phyloP scores from a whole-genome alignment of 345 rosid species.

The Linum tenue region DNA sequence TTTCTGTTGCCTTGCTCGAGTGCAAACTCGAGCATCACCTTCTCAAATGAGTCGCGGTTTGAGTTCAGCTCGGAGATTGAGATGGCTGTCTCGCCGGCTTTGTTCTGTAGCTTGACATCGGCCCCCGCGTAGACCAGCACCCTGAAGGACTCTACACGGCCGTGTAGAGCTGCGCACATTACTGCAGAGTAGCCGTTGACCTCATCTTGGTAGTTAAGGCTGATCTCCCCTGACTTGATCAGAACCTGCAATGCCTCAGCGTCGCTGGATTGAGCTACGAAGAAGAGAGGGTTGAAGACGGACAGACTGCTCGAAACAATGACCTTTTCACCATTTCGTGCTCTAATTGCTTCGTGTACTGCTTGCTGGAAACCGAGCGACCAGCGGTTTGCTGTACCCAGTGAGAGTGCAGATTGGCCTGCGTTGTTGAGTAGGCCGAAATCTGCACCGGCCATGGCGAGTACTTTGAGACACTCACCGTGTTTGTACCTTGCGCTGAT shows the following conservation, averaged over 20 bases:
- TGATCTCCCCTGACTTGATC: constrained; percentile 28
- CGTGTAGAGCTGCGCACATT: constrained; percentile 74
- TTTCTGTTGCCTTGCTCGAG: constrained; percentile 57
- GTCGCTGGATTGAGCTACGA: constrained; percentile 65
- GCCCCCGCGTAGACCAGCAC: constrained; percentile 76
- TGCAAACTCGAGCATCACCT: constrained; percentile 88
- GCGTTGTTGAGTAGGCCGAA: constrained; percentile 53
- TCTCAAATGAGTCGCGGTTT: constrained; percentile 61
- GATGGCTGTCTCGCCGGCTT: constrained; percentile 65
- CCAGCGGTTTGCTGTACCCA: constrained; percentile 54
- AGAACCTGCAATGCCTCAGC: constrained; percentile 48
- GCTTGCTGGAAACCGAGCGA: constrained; percentile 54
- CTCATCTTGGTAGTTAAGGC: constrained; percentile 69
- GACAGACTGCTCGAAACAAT: constrained; percentile 49
- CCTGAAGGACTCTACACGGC: constrained; percentile 72
- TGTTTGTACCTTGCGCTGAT: constrained; percentile 54
- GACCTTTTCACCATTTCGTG: constrained; percentile 30
- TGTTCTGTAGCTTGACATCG: constrained; percentile 68
- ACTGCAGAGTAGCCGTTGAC: constrained; percentile 70
- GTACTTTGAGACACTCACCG: constrained; percentile 40
- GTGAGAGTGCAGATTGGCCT: constrained; percentile 42
- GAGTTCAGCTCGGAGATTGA: constrained; percentile 53
- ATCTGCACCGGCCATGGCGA: constrained; percentile 79
- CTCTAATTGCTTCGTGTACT: constrained; percentile 41
- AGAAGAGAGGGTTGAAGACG: constrained; percentile 50